Evolutionary conservation across 2,329 filamentous ascomycete genomes (phyloP), one percentile per base, ranked within the genome.

Genomic region (Fusarium compactum): DNA sequence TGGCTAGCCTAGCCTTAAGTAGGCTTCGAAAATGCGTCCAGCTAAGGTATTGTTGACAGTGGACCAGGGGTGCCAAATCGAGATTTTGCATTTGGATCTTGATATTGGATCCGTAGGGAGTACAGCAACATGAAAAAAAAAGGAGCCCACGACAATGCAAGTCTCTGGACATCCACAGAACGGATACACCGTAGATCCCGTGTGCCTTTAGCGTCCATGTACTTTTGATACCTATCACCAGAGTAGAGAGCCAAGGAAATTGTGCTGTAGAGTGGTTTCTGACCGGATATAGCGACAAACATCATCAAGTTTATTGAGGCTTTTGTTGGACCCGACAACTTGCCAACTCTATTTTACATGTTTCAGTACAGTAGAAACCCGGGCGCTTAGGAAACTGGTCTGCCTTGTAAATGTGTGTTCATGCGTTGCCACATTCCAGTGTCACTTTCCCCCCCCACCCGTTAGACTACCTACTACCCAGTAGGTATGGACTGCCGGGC

Each of bases 11-110:
- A 22, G 34, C 34, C 34, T 38, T 38, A n/a, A 38, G 41, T 44
- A 52, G 32, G 24, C 24, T 52, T 41, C 32, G 22, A 38, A 48
- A 45, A 40, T 53, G 53, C 27, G 45, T 63, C 30, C 59, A 65
- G 45, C 45, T 52, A 38, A 38, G 18, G 34, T 38, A 57, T 63
- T 29, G 48, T 46, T 55, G 64, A 52, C 44, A 45, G 54, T 55
- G 40, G 46, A 55, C 46, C 59, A 65, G 55, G 54, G 64, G 59
- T 65, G 66, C 61, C 48, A 57, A 72, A 72, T 74, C 72, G 69
- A 72, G 71, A 74, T 74, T 74, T 74, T 60, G 65, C 69, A 74
- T 72, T 67, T 72, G 63, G 60, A 74, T 74, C 72, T 51, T 52
- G 32, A 25, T 27, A 22, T 38, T 38, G 34, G 9, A 38, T 41